These are phyloP conservation scores for Saxophila tyrrhenica DNA, from an alignment of 495 filamentous ascomycete genomes.

Conservation along the genomic window DNA sequence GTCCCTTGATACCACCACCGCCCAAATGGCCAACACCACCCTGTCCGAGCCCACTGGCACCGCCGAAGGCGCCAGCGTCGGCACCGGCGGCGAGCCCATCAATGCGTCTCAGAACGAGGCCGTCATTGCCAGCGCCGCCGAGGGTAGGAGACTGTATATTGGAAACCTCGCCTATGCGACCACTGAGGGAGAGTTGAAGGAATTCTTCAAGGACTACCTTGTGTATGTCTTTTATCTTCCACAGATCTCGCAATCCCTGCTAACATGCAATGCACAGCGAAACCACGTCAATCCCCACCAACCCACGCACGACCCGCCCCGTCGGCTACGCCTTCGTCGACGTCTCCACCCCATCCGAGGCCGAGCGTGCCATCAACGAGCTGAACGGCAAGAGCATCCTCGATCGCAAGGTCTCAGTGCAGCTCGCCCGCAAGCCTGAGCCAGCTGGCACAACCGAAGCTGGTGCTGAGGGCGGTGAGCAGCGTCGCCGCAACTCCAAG, in stretches of 20 bases:
- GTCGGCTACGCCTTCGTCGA: slow-evolving; percentile 99
- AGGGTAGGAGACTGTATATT: slow-evolving; percentile 98
- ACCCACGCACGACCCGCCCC: slow-evolving; percentile 93
- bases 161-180: slow-evolving; percentile 99
- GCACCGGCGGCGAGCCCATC: slow-evolving; percentile 32
- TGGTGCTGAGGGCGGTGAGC: slow-evolving; percentile 51
- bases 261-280: slow-evolving; percentile 47
- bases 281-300: slow-evolving; percentile 95
- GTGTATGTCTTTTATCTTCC: slow-evolving; percentile 82
- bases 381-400: slow-evolving; percentile 95
- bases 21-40: slow-evolving; percentile 66
- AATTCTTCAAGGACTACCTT: slow-evolving; percentile 95
- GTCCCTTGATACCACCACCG: slow-evolving; percentile 68
- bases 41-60: slow-evolving; percentile 39
- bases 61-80: slow-evolving; percentile 25
- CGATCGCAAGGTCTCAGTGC: slow-evolving; percentile 96
- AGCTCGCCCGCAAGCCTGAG: slow-evolving; percentile 96
- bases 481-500: slow-evolving; percentile 28
- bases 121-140: slow-evolving; percentile 89
- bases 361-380: slow-evolving; percentile 83
- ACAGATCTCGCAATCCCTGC: background rate
- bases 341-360: slow-evolving; percentile 84
- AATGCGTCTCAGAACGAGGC: slow-evolving; percentile 65
- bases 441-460: slow-evolving; percentile 53
- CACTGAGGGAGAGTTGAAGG: slow-evolving; percentile 98